phyloP scores from a whole-genome alignment of 495 filamentous ascomycete genomes.

The Cryomyces antarcticus region DNA sequence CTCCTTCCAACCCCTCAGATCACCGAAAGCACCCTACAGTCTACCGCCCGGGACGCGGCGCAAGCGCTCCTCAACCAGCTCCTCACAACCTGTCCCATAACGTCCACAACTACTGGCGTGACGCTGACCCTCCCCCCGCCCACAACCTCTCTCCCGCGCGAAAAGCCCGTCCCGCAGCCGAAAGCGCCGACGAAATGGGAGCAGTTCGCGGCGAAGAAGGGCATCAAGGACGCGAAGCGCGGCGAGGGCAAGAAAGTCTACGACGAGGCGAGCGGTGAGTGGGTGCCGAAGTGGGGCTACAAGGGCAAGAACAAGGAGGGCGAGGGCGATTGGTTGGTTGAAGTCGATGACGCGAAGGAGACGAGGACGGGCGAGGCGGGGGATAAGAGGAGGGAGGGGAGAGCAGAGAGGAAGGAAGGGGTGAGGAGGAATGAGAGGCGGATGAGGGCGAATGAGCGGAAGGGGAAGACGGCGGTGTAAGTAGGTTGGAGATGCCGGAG shows the following conservation, averaged over 20 bases:
- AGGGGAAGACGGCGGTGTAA: slow-evolving; percentile 4
- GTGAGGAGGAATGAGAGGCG: background rate
- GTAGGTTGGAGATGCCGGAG: no score
- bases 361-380: slow-evolving; percentile 32
- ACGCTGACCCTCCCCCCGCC: slow-evolving; percentile 52
- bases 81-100: slow-evolving; percentile 64
- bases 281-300: slow-evolving; percentile 87
- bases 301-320: slow-evolving; percentile 74
- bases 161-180: slow-evolving; percentile 74
- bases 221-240: slow-evolving; percentile 64
- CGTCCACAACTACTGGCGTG: slow-evolving; percentile 37
- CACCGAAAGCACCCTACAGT: slow-evolving; percentile 32
- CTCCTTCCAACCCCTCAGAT: slow-evolving; percentile 4
- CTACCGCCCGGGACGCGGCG: slow-evolving; percentile 62
- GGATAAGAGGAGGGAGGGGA: slow-evolving; percentile 16
- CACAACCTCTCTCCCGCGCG: slow-evolving; percentile 52
- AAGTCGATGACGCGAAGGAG: slow-evolving; percentile 60
- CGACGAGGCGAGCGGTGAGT: slow-evolving; percentile 69
- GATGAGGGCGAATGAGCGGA: slow-evolving; percentile 13
- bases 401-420: slow-evolving; percentile 12
- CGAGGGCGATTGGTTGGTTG: slow-evolving; percentile 68
- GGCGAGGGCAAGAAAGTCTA: slow-evolving; percentile 52
- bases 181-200: slow-evolving; percentile 76
- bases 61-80: slow-evolving; percentile 82
- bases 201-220: slow-evolving; percentile 85